Base-by-base conservation (phyloP, 2,329 filamentous ascomycete species). In the Colletotrichum tamarilloi region DNA sequence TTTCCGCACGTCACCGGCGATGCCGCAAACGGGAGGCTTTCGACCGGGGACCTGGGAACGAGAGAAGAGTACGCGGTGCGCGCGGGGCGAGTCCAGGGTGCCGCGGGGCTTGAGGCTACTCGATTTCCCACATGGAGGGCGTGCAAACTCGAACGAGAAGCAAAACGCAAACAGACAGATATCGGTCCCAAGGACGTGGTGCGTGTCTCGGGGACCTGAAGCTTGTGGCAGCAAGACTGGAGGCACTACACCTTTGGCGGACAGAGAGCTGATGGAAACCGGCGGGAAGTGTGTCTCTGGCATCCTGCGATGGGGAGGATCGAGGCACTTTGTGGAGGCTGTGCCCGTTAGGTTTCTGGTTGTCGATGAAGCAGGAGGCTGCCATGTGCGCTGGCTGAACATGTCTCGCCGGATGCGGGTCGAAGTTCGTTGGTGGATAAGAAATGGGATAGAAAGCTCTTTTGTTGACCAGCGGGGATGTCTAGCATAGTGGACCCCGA, bases 11-110 rank as follows among this genome's bases (percentile, higher is more conserved):
- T 73, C 70, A 73, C 70, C 67, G 46, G 55, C 67, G 59, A 73
- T 62, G 67, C 70, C 67, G 70, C 70, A 73, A 70, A 70, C 70
- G 67, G 70, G 67, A 65, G 66, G 59, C 70, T 64, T 55, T n/a
- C 56, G 60, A 49, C 32, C 32, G 26, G 32, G 22, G 42, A 60
- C 46, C 26, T 57, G 22, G 53, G 49, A 59, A 19, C 7, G 42
- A 24, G 52, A 64, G 46, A 46, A 16, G 30, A 14, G 42, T n/a
- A n/a, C 7, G 42, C 42, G 19, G 42, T 49, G 42, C 19, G 42
- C 42, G 42, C 42, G 42, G 42, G 16, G 28, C 56, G 53, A 46
- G 52, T 49, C n/a, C 42, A 56, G 35, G 66, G 55, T 32, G 66
- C 59, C 22, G 55, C 1, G 62, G 30, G 70, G 66, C 70, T 56